Base-by-base conservation (phyloP, 495 filamentous ascomycete species). In the Neurospora sublineolata region DNA sequence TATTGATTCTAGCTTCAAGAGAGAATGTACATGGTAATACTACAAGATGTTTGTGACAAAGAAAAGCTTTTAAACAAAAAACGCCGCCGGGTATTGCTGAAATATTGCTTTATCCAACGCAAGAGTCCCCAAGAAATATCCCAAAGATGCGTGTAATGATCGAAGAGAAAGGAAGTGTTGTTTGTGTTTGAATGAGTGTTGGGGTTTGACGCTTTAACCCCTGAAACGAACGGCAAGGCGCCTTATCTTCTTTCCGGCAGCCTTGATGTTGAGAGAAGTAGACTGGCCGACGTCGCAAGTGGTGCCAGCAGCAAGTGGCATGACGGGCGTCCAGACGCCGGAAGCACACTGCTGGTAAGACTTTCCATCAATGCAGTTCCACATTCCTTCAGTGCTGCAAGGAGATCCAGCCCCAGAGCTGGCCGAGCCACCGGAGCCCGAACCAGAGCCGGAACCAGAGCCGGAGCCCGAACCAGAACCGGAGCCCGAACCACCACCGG, bases 301-400 rank as follows among this genome's bases (percentile, higher is more conserved):
- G 37, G 80, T 83, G 33, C 83, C 83, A 3, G 75, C 75, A 12
- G 83, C 78, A 46, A 85, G 73, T 2, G 58, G 42, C 78, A 80
- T 80, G 42, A 76, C 64, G 11, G 79, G 74, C 3, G 83, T 82
- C 83, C 83, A 85, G 0, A 38, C n/a, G 27, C 83, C 83, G 39
- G 79, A 76, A 41, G 77, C 83, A 69, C 83, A 85, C 52, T 81
- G 81, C 76, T 85, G 83, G 78, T 79, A 85, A 67, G 75, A 76
- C 18, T 76, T 76, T 18, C 79, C 79, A 37, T 77, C 81, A 58
- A 83, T 46, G 76, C 83, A 85, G 79, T 83, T 83, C 82, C 80
- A 85, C 60, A 74, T 75, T 14, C 83, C 83, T 69, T 84, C 83
- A 37, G 79, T 37, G 68, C 74, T 76, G 80, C 83, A 85, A 38